phyloP scores from a whole-genome alignment of 495 filamentous ascomycete species.

The Diplogelasinospora grovesii region DNA sequence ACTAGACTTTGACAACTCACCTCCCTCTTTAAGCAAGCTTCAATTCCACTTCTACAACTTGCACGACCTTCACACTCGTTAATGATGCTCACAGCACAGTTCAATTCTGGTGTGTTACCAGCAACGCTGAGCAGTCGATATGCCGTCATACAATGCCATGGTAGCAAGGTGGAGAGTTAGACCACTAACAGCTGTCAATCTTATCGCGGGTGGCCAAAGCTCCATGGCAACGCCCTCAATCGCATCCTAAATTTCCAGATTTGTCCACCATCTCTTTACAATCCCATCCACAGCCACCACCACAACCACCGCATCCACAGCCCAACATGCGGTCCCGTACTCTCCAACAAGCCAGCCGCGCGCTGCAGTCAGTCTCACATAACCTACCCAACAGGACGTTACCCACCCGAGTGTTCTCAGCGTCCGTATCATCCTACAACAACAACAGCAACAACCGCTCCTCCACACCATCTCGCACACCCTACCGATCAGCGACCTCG shows the following conservation, averaged over 20 bases:
- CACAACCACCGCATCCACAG: neutral
- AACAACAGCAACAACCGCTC: neutral
- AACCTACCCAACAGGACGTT: neutral
- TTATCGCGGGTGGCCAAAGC: slow-evolving; percentile 13
- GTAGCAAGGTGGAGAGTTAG: no score
- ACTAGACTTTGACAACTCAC: no score
- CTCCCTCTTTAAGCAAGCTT: no score
- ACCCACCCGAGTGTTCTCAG: slow-evolving; percentile 2
- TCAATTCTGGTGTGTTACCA: no score
- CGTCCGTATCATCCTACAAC: slow-evolving; percentile 8
- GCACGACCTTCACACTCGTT: no score
- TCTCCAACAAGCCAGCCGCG: slow-evolving; percentile 16
- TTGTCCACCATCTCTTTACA: neutral
- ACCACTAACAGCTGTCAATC: no score
- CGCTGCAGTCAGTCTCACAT: slow-evolving; percentile 3
- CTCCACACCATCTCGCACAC: neutral
- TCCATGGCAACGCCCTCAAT: slow-evolving; percentile 4
- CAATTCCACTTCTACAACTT: no score
- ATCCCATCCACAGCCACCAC: neutral
- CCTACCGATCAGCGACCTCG: neutral
- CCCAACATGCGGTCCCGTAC: slow-evolving; percentile 21
- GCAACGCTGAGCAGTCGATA: no score
- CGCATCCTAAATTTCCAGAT: slow-evolving; percentile 6
- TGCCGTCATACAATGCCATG: no score
- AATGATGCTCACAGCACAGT: no score